These are phyloP conservation scores for Hymenoscyphus fructigenus DNA, from an alignment of 2,329 filamentous ascomycete genomes.

Conservation along the genomic window DNA sequence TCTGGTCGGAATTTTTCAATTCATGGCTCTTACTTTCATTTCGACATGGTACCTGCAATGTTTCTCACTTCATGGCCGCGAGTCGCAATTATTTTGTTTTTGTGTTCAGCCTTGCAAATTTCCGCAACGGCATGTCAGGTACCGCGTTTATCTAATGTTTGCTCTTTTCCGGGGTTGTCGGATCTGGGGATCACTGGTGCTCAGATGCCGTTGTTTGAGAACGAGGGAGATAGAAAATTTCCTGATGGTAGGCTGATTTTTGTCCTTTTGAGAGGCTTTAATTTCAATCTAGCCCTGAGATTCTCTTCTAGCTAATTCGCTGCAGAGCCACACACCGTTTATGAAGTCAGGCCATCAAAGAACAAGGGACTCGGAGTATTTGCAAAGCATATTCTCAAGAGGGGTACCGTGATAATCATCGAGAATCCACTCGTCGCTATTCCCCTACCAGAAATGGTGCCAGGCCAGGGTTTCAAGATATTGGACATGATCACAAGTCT, in stretches of 20 bases:
- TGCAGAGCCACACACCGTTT: slow-evolving; percentile 7
- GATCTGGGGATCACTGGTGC: neutral
- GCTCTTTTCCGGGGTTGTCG: neutral
- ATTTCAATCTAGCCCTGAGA: neutral
- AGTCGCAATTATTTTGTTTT: neutral
- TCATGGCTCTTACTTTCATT: neutral
- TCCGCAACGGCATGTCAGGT: neutral
- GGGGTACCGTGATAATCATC: slow-evolving; percentile 41
- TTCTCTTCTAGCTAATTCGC: neutral
- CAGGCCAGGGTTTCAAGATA: slow-evolving; percentile 35
- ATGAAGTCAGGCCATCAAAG: slow-evolving; percentile 35
- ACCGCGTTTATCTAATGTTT: neutral
- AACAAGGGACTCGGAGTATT: slow-evolving; percentile 45
- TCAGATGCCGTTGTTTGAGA: neutral
- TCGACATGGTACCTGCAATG: neutral
- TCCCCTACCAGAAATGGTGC: slow-evolving; percentile 31
- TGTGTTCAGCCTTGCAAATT: neutral
- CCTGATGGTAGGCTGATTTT: neutral
- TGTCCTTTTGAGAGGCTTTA: neutral
- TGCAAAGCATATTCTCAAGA: slow-evolving; percentile 37
- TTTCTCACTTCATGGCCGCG: neutral
- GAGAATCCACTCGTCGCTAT: slow-evolving; percentile 40
- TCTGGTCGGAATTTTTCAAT: too few species aligned
- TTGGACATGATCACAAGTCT: slow-evolving; percentile 38
- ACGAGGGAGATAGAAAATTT: neutral